Percentiles rank a stretch among this genome's conserved stretches.
Evolutionary conservation across 73 alveolate species (phyloP).

Genomic region (Paramecium bursaria): DNA sequence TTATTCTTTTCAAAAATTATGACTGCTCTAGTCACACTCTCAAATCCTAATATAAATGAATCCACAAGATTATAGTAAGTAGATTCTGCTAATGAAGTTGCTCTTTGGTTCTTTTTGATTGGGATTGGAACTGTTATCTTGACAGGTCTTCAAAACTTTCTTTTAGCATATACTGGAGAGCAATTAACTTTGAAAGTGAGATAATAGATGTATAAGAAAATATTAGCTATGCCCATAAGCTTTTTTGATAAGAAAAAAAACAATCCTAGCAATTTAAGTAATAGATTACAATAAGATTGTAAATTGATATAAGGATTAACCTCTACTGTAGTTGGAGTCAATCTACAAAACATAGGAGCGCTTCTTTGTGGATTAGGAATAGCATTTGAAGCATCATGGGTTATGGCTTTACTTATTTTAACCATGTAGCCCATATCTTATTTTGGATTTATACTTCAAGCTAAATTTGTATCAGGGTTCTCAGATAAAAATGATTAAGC

Average conservation of each 20-base stretch:
- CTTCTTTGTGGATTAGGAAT: slow-evolving; percentile 64
- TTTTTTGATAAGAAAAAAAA: slow-evolving; percentile 69
- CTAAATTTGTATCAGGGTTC: slow-evolving; percentile 76
- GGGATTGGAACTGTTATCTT: slow-evolving; percentile 57
- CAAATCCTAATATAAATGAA: slow-evolving; percentile 27
- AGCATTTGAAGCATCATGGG: slow-evolving; percentile 56
- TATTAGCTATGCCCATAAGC: slow-evolving; percentile 62
- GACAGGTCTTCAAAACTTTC: slow-evolving; percentile 14
- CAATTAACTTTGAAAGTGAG: slow-evolving; percentile 59
- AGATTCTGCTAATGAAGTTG: slow-evolving; percentile 4
- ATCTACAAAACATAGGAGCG: slow-evolving; percentile 57
- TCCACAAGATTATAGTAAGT: neutral
- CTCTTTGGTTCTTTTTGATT: slow-evolving; percentile 42
- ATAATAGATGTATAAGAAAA: slow-evolving; percentile 51
- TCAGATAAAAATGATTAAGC: slow-evolving; percentile 75
- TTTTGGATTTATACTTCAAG: slow-evolving; percentile 71
- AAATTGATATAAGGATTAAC: slow-evolving; percentile 63
- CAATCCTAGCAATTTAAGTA: slow-evolving; percentile 68
- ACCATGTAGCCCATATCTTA: slow-evolving; percentile 53
- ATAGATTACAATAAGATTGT: slow-evolving; percentile 65
- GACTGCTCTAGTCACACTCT: slow-evolving; percentile 2
- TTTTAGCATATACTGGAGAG: slow-evolving; percentile 59
- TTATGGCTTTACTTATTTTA: slow-evolving; percentile 52
- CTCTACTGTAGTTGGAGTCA: slow-evolving; percentile 61
- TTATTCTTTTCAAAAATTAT: slow-evolving; percentile 36